Evolutionary conservation across 225 moss, liverwort and hornwort species (phyloP), one percentile per base, ranked within the genome.

Genomic region (Physcomitrium patens): DNA sequence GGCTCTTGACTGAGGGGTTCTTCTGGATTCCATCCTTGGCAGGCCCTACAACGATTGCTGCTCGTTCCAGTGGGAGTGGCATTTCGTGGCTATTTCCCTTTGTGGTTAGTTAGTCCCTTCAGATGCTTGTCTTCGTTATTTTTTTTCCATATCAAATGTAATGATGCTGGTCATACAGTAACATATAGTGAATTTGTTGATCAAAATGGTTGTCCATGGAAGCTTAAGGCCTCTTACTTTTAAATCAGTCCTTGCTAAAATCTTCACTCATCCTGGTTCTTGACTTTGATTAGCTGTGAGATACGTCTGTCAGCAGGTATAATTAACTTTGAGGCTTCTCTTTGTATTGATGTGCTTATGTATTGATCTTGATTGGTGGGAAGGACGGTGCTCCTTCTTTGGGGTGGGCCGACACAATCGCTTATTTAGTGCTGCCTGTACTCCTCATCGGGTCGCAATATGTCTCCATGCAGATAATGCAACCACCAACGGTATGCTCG

Each of bases 1-100:
- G 99, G 22, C 89, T 95, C 81, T 70, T 99, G 68, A 95, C 94
- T 7, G 99, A 99, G 76, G 99, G 99, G 7, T 99, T 99, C 77
- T 99, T 99, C 85, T 99, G 99, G 99, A 95, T 99, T 79, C 99
- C 99, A 22, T 99, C 99, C 24, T 82, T 99, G 72, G 89, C 91
- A 28, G 99, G 99, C 44, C 99, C 99, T 31, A 99, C 94, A 16
- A 99, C 90, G 27, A 86, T 99, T 78, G 86, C 93, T 37, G 87
- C 99, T 28, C 87, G 99, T 47, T 67, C 83, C 14, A 89, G 55
- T 63, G 99, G 99, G 37, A 87, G 82, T 80, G 99, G 99, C 18
- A 70, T 78, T 63, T 76, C 95, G 0, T 99, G 99, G 99, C 82
- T 99, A 3, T 93, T 93, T 23, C 95, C 99, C 17, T 91, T 99